Percentiles rank a stretch among this genome's conserved stretches.
These are phyloP conservation scores for Cicer chorassanicum DNA, from an alignment of 306 rosid genomes.

Conservation along the genomic window DNA sequence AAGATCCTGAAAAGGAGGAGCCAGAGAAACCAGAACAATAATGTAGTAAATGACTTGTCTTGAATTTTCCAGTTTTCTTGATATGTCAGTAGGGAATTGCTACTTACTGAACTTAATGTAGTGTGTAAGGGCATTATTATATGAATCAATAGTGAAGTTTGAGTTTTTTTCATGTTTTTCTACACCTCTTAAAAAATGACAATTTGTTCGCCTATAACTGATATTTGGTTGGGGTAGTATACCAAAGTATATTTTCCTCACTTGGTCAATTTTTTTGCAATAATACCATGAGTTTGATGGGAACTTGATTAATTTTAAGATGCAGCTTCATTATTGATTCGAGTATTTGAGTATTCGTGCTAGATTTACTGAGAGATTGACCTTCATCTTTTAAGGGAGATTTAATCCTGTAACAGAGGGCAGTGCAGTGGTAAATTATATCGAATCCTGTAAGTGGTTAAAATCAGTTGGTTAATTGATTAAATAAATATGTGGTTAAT, in stretches of 20 bases:
- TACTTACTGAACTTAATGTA: slow-evolving; percentile 24
- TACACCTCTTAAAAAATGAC: background rate
- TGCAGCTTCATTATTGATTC: background rate
- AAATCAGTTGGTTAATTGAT: background rate
- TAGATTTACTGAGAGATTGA: background rate
- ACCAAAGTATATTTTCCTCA: background rate
- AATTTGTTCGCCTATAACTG: slow-evolving; percentile 7
- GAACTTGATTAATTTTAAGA: slow-evolving; percentile 21
- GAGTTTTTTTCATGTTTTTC: slow-evolving; percentile 32
- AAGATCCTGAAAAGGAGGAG: slow-evolving; percentile 57
- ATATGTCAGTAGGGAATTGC: slow-evolving; percentile 16
- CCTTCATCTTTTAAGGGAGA: background rate
- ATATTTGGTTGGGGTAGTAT: slow-evolving; percentile 16
- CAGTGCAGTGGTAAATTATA: background rate
- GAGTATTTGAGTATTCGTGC: background rate
- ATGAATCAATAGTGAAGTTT: slow-evolving; percentile 19
- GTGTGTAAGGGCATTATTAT: slow-evolving; percentile 4
- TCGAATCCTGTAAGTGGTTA: background rate
- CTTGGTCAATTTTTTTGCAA: slow-evolving; percentile 5
- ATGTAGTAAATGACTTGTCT: slow-evolving; percentile 35
- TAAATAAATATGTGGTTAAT: background rate
- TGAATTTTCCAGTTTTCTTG: slow-evolving; percentile 34
- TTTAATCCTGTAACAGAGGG: background rate
- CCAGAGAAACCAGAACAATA: slow-evolving; percentile 41
- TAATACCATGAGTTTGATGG: background rate